Evolutionary conservation across 768 basidiomycete species (phyloP), one percentile per base, ranked within the genome.

Genomic region (Mycena amicta): DNA sequence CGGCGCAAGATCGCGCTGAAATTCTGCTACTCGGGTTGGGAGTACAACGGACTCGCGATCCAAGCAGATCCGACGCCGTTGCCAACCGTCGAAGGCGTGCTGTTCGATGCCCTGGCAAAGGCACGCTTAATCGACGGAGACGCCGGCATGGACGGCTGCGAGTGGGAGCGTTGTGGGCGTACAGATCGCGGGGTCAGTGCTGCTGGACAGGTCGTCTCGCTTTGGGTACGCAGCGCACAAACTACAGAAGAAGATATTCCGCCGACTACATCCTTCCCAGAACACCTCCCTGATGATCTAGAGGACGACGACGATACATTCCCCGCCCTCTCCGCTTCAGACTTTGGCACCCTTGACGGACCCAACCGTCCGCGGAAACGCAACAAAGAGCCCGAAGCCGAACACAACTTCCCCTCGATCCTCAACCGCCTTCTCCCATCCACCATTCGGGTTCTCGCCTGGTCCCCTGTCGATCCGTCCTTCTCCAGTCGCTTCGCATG

Each of bases 121-220:
- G 83, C 91, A 0, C 80, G 86, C 50, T 76, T 99, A 43, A 83
- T 98, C 12, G 92, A 96, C 67, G 79, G 79, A 1, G 83, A 80
- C 3, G 81, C 75, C 4, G 92, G 93, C 3, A 76, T 90, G 55
- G 89, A 95, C 16, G 95, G 92, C 0, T 95, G 93, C 68, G 91
- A 85, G 31, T 98, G 92, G 87, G 87, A 91, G 68, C 82, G 85
- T 63, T 98, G 97, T 72, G 96, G 97, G 13, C 75, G 97, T 67
- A 98, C 97, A 26, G 97, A 99, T 79, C 82, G 89, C 20, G 95
- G 96, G 0, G 97, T 99, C 57, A 96, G 94, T 70, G 92, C 90
- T 37, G 91, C 90, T 6, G 95, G 93, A 3, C 96, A 98, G 71
- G 95, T 98, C 23, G 80, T 98, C 50, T 93, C 90, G 50, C 78